phyloP scores from a whole-genome alignment of 2,329 filamentous ascomycete species.

The Ampelomyces quisqualis region DNA sequence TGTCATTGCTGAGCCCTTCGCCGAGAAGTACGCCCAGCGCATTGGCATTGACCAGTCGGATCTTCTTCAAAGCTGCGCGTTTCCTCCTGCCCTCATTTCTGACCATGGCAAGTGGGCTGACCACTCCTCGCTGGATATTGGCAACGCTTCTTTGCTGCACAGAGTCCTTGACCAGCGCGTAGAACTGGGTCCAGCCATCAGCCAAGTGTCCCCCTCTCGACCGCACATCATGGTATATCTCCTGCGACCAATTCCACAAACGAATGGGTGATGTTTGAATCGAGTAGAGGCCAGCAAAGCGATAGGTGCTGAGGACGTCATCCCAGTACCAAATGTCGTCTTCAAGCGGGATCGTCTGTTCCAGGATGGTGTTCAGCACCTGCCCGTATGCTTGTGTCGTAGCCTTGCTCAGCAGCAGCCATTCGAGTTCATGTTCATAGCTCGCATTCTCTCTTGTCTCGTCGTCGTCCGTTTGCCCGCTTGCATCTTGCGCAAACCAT shows the following conservation, averaged over 20 bases:
- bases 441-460: slow-evolving; percentile 18
- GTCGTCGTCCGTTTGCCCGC: slow-evolving; percentile 30
- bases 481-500: slow-evolving; percentile 37
- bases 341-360: slow-evolving; percentile 78
- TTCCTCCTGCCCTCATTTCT: slow-evolving; percentile 75
- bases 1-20: slow-evolving; percentile 69
- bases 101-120: slow-evolving; percentile 76
- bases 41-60: slow-evolving; percentile 79
- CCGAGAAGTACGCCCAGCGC: slow-evolving; percentile 85
- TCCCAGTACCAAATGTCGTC: slow-evolving; percentile 97
- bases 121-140: slow-evolving; percentile 69
- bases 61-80: slow-evolving; percentile 66
- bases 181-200: slow-evolving; percentile 64
- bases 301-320: slow-evolving; percentile 75
- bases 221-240: slow-evolving; percentile 66
- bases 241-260: slow-evolving; percentile 69
- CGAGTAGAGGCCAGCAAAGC: slow-evolving; percentile 78
- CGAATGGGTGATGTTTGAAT: slow-evolving; percentile 80
- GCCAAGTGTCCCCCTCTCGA: slow-evolving; percentile 44
- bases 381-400: slow-evolving; percentile 87
- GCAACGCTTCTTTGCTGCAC: slow-evolving; percentile 70
- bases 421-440: slow-evolving; percentile 79
- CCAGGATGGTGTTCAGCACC: slow-evolving; percentile 72
- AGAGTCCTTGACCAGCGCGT: slow-evolving; percentile 74
- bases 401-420: slow-evolving; percentile 87